Evolutionary conservation across 176 grass and related monocot species (phyloP), one percentile per base, ranked within the genome.

Genomic region (Zea mays): DNA sequence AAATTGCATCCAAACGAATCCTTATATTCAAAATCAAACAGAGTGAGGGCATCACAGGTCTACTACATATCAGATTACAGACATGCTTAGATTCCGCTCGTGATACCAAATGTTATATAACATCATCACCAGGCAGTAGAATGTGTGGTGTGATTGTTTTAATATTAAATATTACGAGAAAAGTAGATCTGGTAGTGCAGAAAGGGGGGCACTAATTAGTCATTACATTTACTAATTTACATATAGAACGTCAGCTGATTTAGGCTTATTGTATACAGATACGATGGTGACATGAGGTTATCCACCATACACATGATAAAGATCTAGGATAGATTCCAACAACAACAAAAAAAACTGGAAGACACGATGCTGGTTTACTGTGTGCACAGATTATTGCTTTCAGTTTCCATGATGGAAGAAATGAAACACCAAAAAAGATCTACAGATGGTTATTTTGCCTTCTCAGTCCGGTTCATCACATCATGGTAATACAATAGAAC

Each of bases 401-500:
- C 56, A 67, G 38, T 43, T 74, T 51, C 64, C 8, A 79, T 42
- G 39, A 62, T 10, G 39, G 55, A 12, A 47, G 0, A 45, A 75
- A 62, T n/a, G 54, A 2, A 75, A 74, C 27, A 74, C 3, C 14
- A 56, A 79, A 73, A 79, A 34, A 11, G 3, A 15, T 14, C 13
- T 0, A 57, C n/a, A 16, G 0, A 50, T 8, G 5, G 63, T 79
- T 71, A 88, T 59, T 42, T 79, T n/a, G 76, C 57, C 76, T 75
- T 80, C 15, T 69, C 71, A 6, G 84, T 80, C 80, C 95, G 79
- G 82, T 98, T 98, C 91, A 98, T 98, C 57, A 98, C 95, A 77
- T 98, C 95, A 81, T 98, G 91, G 74, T 92, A 98, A 67, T 98
- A 98, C 69, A 98, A 81, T 20, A 98, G 91, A 86, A 98, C 50